Evolutionary conservation across 306 rosid genomes (phyloP).

Genomic region (Begonia fuchsioides): DNA sequence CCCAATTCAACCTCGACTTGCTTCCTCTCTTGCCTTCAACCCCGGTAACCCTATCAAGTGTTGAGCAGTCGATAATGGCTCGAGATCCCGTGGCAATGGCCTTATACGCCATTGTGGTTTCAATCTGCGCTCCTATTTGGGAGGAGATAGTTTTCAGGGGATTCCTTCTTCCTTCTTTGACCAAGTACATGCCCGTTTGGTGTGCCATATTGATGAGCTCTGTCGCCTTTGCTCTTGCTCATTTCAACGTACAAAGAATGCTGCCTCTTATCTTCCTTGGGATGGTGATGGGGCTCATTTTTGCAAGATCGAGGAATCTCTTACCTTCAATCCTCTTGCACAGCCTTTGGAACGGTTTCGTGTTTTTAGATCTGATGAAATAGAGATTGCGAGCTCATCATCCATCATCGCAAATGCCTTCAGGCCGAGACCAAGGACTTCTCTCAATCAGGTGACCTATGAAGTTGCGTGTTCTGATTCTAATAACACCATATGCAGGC

Average conservation of each 20-base stretch:
- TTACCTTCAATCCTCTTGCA: conserved; percentile 89
- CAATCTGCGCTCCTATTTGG: conserved; percentile 93
- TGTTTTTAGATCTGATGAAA: conserved; percentile 71
- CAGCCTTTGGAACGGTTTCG: conserved; percentile 96
- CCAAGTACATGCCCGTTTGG: conserved; percentile 93
- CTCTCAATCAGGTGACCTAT: too few species aligned
- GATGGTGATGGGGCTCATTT: conserved; percentile 77
- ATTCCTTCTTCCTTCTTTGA: conserved; percentile 81
- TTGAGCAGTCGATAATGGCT: conserved; percentile 80
- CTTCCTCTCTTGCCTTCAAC: conserved; percentile 75
- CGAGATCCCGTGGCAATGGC: conserved; percentile 92
- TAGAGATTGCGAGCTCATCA: conserved; percentile 7
- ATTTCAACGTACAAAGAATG: conserved; percentile 88
- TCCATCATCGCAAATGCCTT: too few species aligned
- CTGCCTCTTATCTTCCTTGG: conserved; percentile 88
- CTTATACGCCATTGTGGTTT: conserved; percentile 60
- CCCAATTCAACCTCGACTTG: conserved; percentile 71
- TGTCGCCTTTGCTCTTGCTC: conserved; percentile 77
- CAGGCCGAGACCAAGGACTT: too few species aligned
- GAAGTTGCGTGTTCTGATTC: too few species aligned
- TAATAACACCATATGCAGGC: too few species aligned
- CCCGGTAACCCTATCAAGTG: conserved; percentile 65
- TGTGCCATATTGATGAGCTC: conserved; percentile 86
- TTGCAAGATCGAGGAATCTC: conserved; percentile 77
- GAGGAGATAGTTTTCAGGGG: conserved; percentile 95